A percentile compares a stretch with the other conserved stretches of the same genome.
Conservation (phyloP, 495 filamentous ascomycete species). For the Aspergillus saccharolyticus region DNA sequence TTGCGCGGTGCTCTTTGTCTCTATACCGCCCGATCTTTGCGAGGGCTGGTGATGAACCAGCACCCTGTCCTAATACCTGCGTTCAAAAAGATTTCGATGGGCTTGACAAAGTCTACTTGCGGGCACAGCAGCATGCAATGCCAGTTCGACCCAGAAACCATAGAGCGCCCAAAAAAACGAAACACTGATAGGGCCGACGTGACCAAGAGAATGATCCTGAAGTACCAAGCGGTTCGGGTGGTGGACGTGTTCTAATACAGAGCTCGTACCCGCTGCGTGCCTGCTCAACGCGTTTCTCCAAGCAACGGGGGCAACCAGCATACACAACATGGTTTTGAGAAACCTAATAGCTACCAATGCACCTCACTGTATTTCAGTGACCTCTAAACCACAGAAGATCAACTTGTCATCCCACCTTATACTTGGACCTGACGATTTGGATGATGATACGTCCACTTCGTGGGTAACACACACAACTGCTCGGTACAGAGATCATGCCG, state of each 20-base stretch:
- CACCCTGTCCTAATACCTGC: too few species aligned
- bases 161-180: slow-evolving; percentile 80
- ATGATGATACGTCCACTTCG: slow-evolving; percentile 18
- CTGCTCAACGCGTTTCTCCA: slow-evolving; percentile 36
- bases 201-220: slow-evolving; percentile 81
- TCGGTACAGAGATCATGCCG: too few species aligned
- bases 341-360: slow-evolving; percentile 32
- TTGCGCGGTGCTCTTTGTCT: too few species aligned
- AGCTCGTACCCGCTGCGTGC: slow-evolving; percentile 39
- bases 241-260: slow-evolving; percentile 49
- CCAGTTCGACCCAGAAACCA: slow-evolving; percentile 89
- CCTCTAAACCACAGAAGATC: slow-evolving; percentile 20
- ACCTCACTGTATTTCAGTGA: slow-evolving; percentile 32
- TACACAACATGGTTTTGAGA: slow-evolving; percentile 21
- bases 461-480: slow-evolving; percentile 41
- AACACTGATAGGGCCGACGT: slow-evolving; percentile 77
- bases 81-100: too few species aligned
- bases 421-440: slow-evolving; percentile 1
- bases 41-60: too few species aligned
- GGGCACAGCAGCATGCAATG: slow-evolving; percentile 84
- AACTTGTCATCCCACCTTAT: slow-evolving; percentile 29
- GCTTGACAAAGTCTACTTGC: too few species aligned
- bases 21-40: too few species aligned
- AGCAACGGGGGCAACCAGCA: slow-evolving; percentile 13
- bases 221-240: slow-evolving; percentile 77